Evolutionary conservation across 2,329 filamentous ascomycete species (phyloP), one percentile per base, ranked within the genome.

Genomic region (Botrytis squamosa): DNA sequence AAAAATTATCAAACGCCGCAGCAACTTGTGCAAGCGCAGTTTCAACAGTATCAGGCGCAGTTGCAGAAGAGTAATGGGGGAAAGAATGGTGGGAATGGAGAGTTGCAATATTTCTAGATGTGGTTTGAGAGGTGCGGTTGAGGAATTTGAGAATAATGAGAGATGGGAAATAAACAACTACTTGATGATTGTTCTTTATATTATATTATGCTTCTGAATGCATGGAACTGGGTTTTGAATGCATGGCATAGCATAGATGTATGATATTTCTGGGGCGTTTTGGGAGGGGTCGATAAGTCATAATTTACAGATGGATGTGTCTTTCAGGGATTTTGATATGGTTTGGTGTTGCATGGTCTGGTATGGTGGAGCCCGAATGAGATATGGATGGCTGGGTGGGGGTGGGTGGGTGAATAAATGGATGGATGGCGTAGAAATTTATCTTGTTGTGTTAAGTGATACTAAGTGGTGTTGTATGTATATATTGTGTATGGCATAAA

Each of bases 1-100:
- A 81, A 81, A 44, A 77, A 79, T 29, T 79, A 81, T 73, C 80
- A 81, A 65, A 80, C 76, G 9, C 80, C 79, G 22, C 80, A 81
- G 63, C 80, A 81, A 75, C 73, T 80, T 14, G 77, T 80, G 25
- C 79, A 81, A 63, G 79, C 80, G 33, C 79, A 81, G 42, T 80
- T 81, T 65, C 75, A 80, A 36, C 79, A 80, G 55, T 81, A 80
- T 46, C 76, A 80, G 18, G 76, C 79, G 36, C 80, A 78, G 29
- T 79, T 81, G 60, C 75, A 80, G 57, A 77, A 78, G 66, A 75
- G 76, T 55, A 78, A 80, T 59, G 75, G 75, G n/a, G 76, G 74
- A 4, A 75, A 73, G 40, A 72, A 75, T 33, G 66, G 73, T 57
- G 73, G 75, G 38, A 78, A 55, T 73, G 76, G 75, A 46, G 80